Evolutionary conservation across 768 basidiomycete genomes (phyloP).

Genomic region (Collybiopsis confluens): DNA sequence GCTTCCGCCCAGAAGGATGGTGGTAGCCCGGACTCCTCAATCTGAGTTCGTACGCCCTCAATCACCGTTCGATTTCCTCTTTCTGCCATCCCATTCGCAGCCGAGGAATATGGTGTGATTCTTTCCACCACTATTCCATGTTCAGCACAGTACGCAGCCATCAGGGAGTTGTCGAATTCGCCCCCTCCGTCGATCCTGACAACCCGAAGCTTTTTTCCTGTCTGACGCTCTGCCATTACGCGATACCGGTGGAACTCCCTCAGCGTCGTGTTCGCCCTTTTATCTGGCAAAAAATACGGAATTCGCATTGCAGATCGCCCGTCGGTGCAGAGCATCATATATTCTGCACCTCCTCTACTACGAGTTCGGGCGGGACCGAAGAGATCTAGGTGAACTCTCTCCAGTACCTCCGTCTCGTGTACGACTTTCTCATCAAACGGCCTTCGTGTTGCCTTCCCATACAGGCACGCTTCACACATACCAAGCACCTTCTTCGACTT

Average conservation of each 20-base stretch:
- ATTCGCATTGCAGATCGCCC: no score
- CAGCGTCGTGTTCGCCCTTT: no score
- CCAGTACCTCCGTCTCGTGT: no score
- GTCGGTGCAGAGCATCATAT: background rate
- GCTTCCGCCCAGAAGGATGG: no score
- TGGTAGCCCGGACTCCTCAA: no score
- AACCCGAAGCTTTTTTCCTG: background rate
- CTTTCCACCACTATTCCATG: background rate
- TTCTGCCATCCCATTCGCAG: background rate
- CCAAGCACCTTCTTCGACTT: background rate
- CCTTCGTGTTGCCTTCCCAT: no score
- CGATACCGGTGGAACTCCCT: background rate
- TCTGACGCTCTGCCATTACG: background rate
- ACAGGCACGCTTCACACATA: background rate
- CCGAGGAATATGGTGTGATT: background rate
- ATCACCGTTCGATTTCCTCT: background rate
- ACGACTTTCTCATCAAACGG: no score
- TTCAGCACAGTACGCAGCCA: background rate
- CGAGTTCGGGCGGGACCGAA: background rate
- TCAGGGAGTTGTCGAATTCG: no score
- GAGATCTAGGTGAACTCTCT: background rate
- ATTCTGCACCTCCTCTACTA: background rate
- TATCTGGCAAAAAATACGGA: no score
- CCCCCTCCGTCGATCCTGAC: background rate
- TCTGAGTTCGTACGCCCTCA: background rate